Percentiles rank a stretch among this genome's conserved stretches.
Conservation (phyloP, 2,329 filamentous ascomycete genomes). For the Ophiostoma tasmaniense region DNA sequence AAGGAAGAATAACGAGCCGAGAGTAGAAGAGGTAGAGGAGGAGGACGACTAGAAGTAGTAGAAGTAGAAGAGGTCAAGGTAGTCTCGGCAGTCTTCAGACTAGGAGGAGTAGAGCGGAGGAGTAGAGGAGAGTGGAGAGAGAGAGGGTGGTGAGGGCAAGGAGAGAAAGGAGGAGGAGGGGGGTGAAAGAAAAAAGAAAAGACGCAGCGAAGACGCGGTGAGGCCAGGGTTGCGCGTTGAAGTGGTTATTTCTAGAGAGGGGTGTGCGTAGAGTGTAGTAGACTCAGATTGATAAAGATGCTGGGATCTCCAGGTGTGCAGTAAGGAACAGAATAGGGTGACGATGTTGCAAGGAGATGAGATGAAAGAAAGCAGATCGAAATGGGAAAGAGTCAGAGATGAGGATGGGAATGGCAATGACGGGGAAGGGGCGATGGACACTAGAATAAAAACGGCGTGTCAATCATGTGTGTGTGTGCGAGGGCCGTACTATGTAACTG, state of each 20-base stretch:
- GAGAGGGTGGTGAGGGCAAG: background rate
- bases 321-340: background rate
- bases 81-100: background rate
- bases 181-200: slow-evolving; percentile 7
- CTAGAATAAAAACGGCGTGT: slow-evolving; percentile 11
- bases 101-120: background rate
- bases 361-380: background rate
- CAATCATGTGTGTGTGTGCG: background rate
- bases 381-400: background rate
- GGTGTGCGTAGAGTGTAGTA: background rate
- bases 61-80: background rate
- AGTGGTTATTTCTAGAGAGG: background rate
- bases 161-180: background rate
- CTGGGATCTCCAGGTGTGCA: slow-evolving; percentile 2
- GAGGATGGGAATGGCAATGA: background rate
- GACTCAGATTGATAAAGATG: background rate
- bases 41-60: background rate
- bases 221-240: slow-evolving; percentile 10
- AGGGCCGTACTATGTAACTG: no score
- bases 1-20: background rate
- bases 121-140: background rate
- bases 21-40: background rate
- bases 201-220: slow-evolving; percentile 8
- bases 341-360: background rate
- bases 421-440: background rate